Evolutionary conservation across 495 filamentous ascomycete species (phyloP), one percentile per base, ranked within the genome.

Genomic region (Talaromyces liani): DNA sequence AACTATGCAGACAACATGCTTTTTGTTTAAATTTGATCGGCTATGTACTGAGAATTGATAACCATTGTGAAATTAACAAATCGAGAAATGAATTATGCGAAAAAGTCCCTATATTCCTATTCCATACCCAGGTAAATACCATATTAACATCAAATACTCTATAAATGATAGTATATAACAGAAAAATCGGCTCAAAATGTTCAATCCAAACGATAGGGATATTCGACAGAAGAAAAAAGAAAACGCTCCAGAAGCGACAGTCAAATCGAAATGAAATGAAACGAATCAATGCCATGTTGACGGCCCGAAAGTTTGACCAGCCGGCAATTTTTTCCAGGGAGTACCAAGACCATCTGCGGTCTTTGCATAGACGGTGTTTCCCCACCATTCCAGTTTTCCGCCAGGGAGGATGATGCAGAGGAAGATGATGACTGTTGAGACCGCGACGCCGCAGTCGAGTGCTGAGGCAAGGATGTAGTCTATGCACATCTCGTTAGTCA

Each of bases 391-490:
- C 34, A 88, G 78, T 47, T 79, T 72, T 2, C 74, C 74, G 4
- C 81, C 82, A 0, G 88, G 82, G 59, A 91, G 84, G 68, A 89
- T 87, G 41, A 91, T 88, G 58, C 90, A 80, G 66, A 88, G 86
- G 71, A 87, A 87, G 56, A 88, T 85, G 47, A 86, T 75, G 58
- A 87, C 77, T 2, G 85, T 88, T 4, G 79, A 75, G 1, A 88
- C 75, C 2, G 87, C 86, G 49, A 90, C 77, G 1, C 84, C 87
- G 20, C 85, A 77, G 64, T 88, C 85, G 14, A 89, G 72, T 0
- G 82, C 85, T 1, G 84, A 83, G 18, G 84, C 84, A 4, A 85
- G 80, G 36, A 88, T 74, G 65, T 87, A 89, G 65, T 88, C 87
- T 72, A 76, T 22, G 84, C 69, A 29, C 0, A 80, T 80, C 73